Percentiles rank a stretch among this genome's conserved stretches.
phyloP scores from a whole-genome alignment of 1,139 yeast species.

The Meyerozyma elateridarum region DNA sequence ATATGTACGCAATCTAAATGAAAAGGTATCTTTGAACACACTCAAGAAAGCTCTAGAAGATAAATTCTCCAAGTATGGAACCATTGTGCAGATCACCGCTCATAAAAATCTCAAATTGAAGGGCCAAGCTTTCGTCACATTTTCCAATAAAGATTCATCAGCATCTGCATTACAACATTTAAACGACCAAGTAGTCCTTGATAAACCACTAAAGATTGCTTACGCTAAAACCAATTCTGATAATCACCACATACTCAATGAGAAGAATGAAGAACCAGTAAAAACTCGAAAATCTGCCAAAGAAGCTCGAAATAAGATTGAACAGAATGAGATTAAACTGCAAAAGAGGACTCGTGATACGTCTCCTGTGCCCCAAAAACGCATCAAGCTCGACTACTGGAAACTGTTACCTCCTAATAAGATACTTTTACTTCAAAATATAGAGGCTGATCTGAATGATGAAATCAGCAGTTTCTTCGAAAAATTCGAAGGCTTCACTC shows the following conservation, averaged over 20 bases:
- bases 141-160: conserved; percentile 42
- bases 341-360: conserved; percentile 11
- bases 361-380: conserved; percentile 12
- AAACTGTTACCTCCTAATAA: conserved; percentile 53
- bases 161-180: conserved; percentile 42
- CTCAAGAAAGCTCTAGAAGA: conserved; percentile 41
- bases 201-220: conserved; percentile 46
- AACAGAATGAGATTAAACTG: conserved; percentile 14
- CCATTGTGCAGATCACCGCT: conserved; percentile 51
- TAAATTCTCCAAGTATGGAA: conserved; percentile 45
- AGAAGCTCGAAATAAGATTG: conserved; percentile 19
- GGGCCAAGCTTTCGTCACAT: conserved; percentile 87
- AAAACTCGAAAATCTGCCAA: conserved; percentile 16
- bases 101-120: conserved; percentile 59
- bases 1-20: conserved; percentile 69
- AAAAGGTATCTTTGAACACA: conserved; percentile 52
- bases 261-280: conserved; percentile 14
- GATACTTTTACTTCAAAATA: conserved; percentile 61
- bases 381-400: conserved; percentile 23
- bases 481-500: conserved; percentile 53
- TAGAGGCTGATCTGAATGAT: conserved; percentile 42
- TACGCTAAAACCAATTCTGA: conserved; percentile 50
- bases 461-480: conserved; percentile 43
- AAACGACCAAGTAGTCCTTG: conserved; percentile 44
- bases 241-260: conserved; percentile 13